Evolutionary conservation across 345 rosid species (phyloP).

Genomic region (Pseudoturritis turrita): DNA sequence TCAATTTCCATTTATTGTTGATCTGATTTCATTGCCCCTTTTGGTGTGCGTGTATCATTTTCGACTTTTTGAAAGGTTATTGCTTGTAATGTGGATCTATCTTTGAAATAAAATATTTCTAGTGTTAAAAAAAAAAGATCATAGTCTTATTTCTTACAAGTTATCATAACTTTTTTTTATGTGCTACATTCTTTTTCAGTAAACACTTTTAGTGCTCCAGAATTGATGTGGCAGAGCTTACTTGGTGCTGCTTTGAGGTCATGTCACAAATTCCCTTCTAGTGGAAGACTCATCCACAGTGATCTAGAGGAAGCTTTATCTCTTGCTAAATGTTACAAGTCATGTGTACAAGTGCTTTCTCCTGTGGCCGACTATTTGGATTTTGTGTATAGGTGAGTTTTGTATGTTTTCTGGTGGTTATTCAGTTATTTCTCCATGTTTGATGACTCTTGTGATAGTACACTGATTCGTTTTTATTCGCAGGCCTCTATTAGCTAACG

Average conservation of each 20-base stretch:
- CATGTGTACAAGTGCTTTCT: slow-evolving; percentile 60
- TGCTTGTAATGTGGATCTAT: too few species aligned
- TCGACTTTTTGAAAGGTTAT: too few species aligned
- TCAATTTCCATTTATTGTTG: too few species aligned
- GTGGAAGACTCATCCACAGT: slow-evolving; percentile 25
- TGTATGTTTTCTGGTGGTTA: background rate
- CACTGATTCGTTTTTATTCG: slow-evolving; percentile 6
- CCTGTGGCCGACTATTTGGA: slow-evolving; percentile 76
- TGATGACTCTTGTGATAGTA: slow-evolving; percentile 6
- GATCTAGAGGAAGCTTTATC: slow-evolving; percentile 47
- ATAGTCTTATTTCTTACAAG: background rate
- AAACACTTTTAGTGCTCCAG: slow-evolving; percentile 42
- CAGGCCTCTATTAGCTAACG: slow-evolving; percentile 41
- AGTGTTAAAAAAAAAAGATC: too few species aligned
- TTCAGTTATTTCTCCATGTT: background rate
- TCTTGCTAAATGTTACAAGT: slow-evolving; percentile 53
- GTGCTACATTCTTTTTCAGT: slow-evolving; percentile 34
- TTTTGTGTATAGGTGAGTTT: slow-evolving; percentile 50
- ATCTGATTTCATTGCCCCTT: too few species aligned
- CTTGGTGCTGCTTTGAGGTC: slow-evolving; percentile 62
- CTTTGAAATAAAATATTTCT: too few species aligned
- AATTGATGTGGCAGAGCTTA: slow-evolving; percentile 60
- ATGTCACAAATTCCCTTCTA: slow-evolving; percentile 25
- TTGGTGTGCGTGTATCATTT: too few species aligned
- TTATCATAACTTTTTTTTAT: background rate